These are phyloP conservation scores for Chaetomium cochliodes DNA, from an alignment of 495 filamentous ascomycete genomes.

Conservation along the genomic window DNA sequence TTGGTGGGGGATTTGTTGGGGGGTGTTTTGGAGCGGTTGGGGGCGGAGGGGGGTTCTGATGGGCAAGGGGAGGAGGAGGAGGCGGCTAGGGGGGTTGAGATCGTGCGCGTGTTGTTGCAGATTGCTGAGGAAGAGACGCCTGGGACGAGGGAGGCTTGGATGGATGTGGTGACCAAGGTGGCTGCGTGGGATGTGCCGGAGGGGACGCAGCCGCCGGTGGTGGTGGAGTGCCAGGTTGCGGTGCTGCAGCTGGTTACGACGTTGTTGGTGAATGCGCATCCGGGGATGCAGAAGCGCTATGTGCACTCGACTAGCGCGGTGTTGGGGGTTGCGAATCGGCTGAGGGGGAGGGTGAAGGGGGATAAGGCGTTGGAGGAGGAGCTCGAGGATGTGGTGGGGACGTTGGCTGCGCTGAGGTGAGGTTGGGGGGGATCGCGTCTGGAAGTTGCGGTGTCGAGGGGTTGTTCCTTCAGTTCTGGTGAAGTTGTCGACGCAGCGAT, in stretches of 20 bases:
- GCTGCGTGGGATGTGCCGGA: constrained; percentile 39
- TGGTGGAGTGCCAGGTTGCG: constrained; percentile 51
- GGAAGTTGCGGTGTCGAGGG: neutral
- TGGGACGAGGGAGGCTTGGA: constrained; percentile 48
- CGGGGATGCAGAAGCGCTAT: constrained; percentile 46
- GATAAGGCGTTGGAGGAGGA: constrained; percentile 32
- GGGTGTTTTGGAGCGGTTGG: constrained; percentile 34
- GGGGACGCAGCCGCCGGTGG: constrained; percentile 20
- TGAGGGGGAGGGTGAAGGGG: constrained; percentile 30
- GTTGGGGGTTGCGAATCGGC: constrained; percentile 39
- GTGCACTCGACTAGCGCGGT: constrained; percentile 43
- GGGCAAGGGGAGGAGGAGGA: constrained; percentile 33
- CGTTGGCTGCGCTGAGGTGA: constrained; percentile 27
- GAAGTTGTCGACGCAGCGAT: neutral
- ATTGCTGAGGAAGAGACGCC: constrained; percentile 45
- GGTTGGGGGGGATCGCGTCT: neutral
- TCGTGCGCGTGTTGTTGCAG: constrained; percentile 51
- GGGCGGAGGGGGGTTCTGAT: neutral
- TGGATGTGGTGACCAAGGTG: constrained; percentile 43
- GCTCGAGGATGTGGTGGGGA: constrained; percentile 30
- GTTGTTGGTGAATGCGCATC: constrained; percentile 47
- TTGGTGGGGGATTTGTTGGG: constrained; percentile 47
- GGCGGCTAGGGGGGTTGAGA: constrained; percentile 48
- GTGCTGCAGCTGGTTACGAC: constrained; percentile 52
- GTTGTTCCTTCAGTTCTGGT: neutral